Percentiles rank a stretch among this genome's conserved stretches.
These are phyloP conservation scores for Claviceps sorghi DNA, from an alignment of 2,329 filamentous ascomycete genomes.

Conservation along the genomic window DNA sequence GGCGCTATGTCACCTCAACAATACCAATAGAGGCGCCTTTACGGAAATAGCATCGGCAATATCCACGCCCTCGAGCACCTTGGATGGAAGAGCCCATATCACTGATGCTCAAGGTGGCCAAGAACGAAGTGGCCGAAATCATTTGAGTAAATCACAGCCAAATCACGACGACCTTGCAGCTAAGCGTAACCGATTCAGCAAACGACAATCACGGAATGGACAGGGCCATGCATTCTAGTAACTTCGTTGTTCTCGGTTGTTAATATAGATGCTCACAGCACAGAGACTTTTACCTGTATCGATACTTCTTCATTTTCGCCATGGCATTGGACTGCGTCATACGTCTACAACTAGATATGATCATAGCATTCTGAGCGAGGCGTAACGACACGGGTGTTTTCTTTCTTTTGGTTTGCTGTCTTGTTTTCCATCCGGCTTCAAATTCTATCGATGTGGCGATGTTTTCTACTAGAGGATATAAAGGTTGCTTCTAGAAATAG, in stretches of 20 bases:
- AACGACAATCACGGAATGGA: slow-evolving; percentile 88
- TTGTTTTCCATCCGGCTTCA: background rate
- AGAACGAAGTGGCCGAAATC: slow-evolving; percentile 40
- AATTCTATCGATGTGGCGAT: background rate
- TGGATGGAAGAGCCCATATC: slow-evolving; percentile 44
- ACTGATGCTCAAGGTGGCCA: slow-evolving; percentile 32
- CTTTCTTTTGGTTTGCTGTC: slow-evolving; percentile 10
- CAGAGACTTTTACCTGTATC: background rate
- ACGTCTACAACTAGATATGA: slow-evolving; percentile 7
- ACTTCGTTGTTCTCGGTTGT: background rate
- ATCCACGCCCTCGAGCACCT: slow-evolving; percentile 63
- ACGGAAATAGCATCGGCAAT: slow-evolving; percentile 55
- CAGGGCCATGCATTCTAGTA: slow-evolving; percentile 67
- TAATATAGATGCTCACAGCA: background rate
- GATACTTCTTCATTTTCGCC: background rate
- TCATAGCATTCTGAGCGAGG: slow-evolving; percentile 20
- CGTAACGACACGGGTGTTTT: slow-evolving; percentile 15
- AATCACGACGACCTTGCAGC: slow-evolving; percentile 36
- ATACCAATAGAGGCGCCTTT: slow-evolving; percentile 51
- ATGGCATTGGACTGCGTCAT: background rate
- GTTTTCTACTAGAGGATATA: background rate
- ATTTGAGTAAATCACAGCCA: slow-evolving; percentile 44
- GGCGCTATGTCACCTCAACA: slow-evolving; percentile 57
- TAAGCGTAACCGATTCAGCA: slow-evolving; percentile 64
- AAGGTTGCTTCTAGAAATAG: slow-evolving; percentile 45